A percentile compares a stretch with the other conserved stretches of the same genome.
Conservation (phyloP, 2,329 filamentous ascomycete genomes). For the Xylaria sp. region DNA sequence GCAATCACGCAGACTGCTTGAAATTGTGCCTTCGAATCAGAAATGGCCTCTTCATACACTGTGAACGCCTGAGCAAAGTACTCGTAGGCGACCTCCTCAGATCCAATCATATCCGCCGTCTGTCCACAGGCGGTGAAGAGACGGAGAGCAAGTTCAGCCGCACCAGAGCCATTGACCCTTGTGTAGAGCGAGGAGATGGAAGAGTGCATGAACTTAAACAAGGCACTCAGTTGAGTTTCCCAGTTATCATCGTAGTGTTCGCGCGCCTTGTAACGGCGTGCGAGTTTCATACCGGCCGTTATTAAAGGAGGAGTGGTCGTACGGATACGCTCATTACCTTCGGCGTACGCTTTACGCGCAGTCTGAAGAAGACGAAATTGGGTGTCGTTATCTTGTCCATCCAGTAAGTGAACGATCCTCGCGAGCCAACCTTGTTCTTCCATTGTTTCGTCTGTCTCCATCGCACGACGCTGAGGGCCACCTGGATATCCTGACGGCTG, state of each 20-base stretch:
- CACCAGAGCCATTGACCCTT: slow-evolving; percentile 79
- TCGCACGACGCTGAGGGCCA: slow-evolving; percentile 76
- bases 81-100: slow-evolving; percentile 97
- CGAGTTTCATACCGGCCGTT: slow-evolving; percentile 89
- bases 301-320: slow-evolving; percentile 95
- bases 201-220: slow-evolving; percentile 97
- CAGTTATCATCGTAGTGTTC: slow-evolving; percentile 82
- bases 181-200: slow-evolving; percentile 88
- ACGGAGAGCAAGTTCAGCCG: slow-evolving; percentile 87
- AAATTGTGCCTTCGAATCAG: slow-evolving; percentile 95
- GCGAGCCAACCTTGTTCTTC: slow-evolving; percentile 99
- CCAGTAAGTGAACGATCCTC: slow-evolving; percentile 87
- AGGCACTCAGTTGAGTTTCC: slow-evolving; percentile 74
- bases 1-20: slow-evolving; percentile 97
- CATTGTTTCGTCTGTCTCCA: slow-evolving; percentile 95
- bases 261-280: slow-evolving; percentile 85
- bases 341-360: slow-evolving; percentile 84
- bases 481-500: slow-evolving; percentile 85
- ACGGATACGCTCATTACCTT: slow-evolving; percentile 94
- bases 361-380: slow-evolving; percentile 95
- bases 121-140: slow-evolving; percentile 93
- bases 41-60: slow-evolving; percentile 95
- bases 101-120: slow-evolving; percentile 88
- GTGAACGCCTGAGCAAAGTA: slow-evolving; percentile 99
- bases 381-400: slow-evolving; percentile 86